A percentile compares a stretch with the other conserved stretches of the same genome.
phyloP scores from a whole-genome alignment of 208 protist genomes.

The Trypanosoma avium region DNA sequence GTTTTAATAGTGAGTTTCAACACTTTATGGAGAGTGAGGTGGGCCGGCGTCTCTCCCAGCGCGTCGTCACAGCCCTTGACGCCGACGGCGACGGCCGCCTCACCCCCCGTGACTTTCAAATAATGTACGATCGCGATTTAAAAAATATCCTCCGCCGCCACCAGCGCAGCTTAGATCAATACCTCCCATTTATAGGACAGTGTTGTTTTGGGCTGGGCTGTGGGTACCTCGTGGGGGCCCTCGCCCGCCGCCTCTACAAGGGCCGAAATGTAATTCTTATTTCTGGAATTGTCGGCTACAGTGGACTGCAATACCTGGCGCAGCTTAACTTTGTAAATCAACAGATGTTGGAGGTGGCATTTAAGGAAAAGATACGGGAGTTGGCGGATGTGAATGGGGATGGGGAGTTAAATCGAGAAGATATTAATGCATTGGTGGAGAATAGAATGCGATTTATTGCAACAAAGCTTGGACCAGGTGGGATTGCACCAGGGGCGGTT shows the following conservation, averaged over 20 bases:
- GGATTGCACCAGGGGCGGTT: constrained; percentile 48
- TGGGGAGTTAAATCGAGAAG: constrained; percentile 49
- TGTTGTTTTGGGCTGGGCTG: constrained; percentile 42
- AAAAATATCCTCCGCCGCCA: constrained; percentile 31
- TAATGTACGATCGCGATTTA: constrained; percentile 58
- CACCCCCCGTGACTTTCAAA: constrained; percentile 64
- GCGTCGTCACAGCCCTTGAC: constrained; percentile 43
- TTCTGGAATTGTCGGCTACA: constrained; percentile 38
- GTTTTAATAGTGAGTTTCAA: constrained; percentile 34
- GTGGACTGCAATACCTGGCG: constrained; percentile 52
- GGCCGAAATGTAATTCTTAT: constrained; percentile 41
- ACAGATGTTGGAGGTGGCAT: constrained; percentile 36
- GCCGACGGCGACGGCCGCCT: constrained; percentile 66
- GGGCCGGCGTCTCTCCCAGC: constrained; percentile 25
- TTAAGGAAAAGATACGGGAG: constrained; percentile 49
- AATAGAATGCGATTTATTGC: constrained; percentile 57
- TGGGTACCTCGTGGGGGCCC: constrained; percentile 36
- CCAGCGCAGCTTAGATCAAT: constrained; percentile 35
- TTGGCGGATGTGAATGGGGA: constrained; percentile 58
- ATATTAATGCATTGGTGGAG: constrained; percentile 51
- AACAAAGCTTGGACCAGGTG: constrained; percentile 60
- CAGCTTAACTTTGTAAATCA: constrained; percentile 67
- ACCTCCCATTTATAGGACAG: constrained; percentile 53
- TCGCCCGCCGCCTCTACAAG: constrained; percentile 45
- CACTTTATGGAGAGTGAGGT: constrained; percentile 43